These are phyloP conservation scores for Pleurotus ostreatus DNA, from an alignment of 768 basidiomycete genomes.

Conservation along the genomic window DNA sequence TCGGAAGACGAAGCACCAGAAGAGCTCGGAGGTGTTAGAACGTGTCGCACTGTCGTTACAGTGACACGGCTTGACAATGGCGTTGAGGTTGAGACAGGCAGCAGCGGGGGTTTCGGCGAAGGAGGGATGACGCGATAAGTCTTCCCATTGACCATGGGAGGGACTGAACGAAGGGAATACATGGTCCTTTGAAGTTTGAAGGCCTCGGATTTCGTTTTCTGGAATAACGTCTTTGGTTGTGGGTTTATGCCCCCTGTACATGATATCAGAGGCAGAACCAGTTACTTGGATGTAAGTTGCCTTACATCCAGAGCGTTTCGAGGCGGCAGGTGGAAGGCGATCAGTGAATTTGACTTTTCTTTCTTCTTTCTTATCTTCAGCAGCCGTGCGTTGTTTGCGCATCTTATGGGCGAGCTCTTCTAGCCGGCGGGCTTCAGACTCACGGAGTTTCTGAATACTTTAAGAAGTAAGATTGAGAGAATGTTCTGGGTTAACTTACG, in stretches of 20 bases:
- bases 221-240: conserved; percentile 67
- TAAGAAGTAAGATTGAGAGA: conserved; percentile 10
- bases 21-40: conserved; percentile 13
- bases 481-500: conserved; percentile 38
- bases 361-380: conserved; percentile 72
- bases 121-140: conserved; percentile 37
- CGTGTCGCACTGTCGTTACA: conserved; percentile 45
- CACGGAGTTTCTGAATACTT: conserved; percentile 43
- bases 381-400: conserved; percentile 63
- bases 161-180: conserved; percentile 47
- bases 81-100: conserved; percentile 25
- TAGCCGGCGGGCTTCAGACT: conserved; percentile 58
- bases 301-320: conserved; percentile 65
- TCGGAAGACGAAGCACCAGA: conserved; percentile 4
- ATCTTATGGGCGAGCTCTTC: conserved; percentile 61
- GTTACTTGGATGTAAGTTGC: conserved; percentile 13
- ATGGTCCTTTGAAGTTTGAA: conserved; percentile 62
- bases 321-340: conserved; percentile 47
- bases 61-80: conserved; percentile 37
- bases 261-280: conserved; percentile 10
- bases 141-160: conserved; percentile 50
- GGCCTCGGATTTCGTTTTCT: conserved; percentile 72
- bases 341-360: conserved; percentile 75
- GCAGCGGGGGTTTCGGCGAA: conserved; percentile 28
- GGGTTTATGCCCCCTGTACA: conserved; percentile 30